Conservation (phyloP, 1,139 yeast species). For the Kurtzmaniella quercitrusa region DNA sequence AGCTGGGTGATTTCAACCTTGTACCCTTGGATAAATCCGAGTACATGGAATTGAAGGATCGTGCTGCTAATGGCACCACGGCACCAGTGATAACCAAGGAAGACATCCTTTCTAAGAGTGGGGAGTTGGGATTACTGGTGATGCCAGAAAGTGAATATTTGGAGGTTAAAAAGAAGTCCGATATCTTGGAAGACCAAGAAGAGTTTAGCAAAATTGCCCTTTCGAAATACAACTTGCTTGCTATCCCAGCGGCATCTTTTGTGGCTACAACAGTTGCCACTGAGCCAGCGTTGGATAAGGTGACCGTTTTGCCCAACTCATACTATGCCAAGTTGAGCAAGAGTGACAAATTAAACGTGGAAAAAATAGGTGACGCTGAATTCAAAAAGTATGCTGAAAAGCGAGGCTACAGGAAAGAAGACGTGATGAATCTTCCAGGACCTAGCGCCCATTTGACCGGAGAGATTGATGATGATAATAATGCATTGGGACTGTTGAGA, state of each 20-base stretch:
- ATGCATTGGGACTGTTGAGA: slow-evolving; percentile 12
- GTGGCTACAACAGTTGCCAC: slow-evolving; percentile 58
- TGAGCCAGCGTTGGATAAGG: slow-evolving; percentile 51
- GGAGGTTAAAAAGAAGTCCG: slow-evolving; percentile 14
- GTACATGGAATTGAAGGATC: slow-evolving; percentile 24
- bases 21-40: slow-evolving; percentile 25
- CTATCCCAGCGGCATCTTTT: slow-evolving; percentile 53
- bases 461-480: slow-evolving; percentile 10
- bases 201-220: slow-evolving; percentile 28
- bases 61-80: slow-evolving; percentile 6
- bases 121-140: slow-evolving; percentile 35
- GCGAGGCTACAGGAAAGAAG: slow-evolving; percentile 40
- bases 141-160: slow-evolving; percentile 36
- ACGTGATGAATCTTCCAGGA: slow-evolving; percentile 1
- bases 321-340: slow-evolving; percentile 57
- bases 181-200: slow-evolving; percentile 18
- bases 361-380: slow-evolving; percentile 42
- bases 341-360: slow-evolving; percentile 39
- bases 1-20: slow-evolving; percentile 41
- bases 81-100: slow-evolving; percentile 13
- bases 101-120: slow-evolving; percentile 16
- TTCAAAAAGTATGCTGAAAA: slow-evolving; percentile 42
- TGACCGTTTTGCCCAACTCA: slow-evolving; percentile 59
- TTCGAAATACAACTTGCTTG: slow-evolving; percentile 41
- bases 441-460: slow-evolving; percentile 11